Evolutionary conservation across 1,139 yeast species (phyloP).

Genomic region (Hemisphaericaspora lyxosophila): DNA sequence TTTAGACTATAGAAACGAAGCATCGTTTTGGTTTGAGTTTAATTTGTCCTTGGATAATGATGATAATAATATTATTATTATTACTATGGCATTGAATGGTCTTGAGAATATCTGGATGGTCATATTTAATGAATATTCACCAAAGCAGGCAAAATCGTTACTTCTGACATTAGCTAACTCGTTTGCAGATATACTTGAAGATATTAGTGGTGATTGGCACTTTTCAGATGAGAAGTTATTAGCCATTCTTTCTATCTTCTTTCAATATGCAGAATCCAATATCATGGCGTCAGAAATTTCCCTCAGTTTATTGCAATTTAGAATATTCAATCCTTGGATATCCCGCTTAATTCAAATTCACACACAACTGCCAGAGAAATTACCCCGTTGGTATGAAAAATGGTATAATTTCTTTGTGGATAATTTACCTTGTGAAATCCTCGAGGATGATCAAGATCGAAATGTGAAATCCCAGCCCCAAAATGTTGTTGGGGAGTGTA

Average conservation of each 20-base stretch:
- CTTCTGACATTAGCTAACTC: neutral
- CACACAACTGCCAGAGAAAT: constrained; percentile 4
- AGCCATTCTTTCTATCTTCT: neutral
- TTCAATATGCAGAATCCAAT: neutral
- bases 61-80: neutral
- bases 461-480: neutral
- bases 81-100: neutral
- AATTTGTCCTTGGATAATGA: neutral
- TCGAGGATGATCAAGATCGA: neutral
- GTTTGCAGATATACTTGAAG: constrained; percentile 2
- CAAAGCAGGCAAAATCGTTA: neutral
- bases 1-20: constrained; percentile 13
- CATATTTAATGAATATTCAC: constrained; percentile 1
- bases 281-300: constrained; percentile 3
- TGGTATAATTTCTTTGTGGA: constrained; percentile 16
- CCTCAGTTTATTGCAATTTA: constrained; percentile 26
- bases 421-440: neutral
- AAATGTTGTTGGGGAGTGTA: constrained; percentile 7
- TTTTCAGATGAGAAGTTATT: neutral
- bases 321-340: constrained; percentile 31
- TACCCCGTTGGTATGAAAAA: constrained; percentile 13
- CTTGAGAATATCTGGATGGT: neutral
- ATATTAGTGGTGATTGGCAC: neutral
- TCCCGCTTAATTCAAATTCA: constrained; percentile 7
- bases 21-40: constrained; percentile 19